Conservation (phyloP, 2,329 filamentous ascomycete species). For the Neoascochyta sp. region DNA sequence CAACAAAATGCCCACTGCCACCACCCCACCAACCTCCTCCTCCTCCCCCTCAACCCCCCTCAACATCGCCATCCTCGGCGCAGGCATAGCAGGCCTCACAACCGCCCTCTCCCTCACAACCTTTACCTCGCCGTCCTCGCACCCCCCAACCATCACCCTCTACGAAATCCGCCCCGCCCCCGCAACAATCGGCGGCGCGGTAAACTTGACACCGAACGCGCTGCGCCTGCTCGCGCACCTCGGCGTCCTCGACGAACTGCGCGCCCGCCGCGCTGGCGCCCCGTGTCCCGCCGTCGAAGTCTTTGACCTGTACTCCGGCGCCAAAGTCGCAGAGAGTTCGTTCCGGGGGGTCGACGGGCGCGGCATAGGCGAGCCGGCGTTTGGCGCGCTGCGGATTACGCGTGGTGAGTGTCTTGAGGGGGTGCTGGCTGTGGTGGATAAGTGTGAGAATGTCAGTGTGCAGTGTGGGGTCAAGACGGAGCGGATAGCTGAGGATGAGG, state of each 20-base stretch:
- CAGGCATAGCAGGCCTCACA: slow-evolving; percentile 34
- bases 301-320: slow-evolving; percentile 43
- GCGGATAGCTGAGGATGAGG: slow-evolving; percentile 41
- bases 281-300: slow-evolving; percentile 45
- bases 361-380: slow-evolving; percentile 44
- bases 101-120: slow-evolving; percentile 45
- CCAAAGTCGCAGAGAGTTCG: slow-evolving; percentile 43
- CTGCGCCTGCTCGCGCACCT: slow-evolving; percentile 54
- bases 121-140: slow-evolving; percentile 34
- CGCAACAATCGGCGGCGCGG: slow-evolving; percentile 54
- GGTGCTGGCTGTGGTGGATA: slow-evolving; percentile 40
- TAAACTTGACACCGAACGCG: slow-evolving; percentile 60
- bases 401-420: slow-evolving; percentile 44
- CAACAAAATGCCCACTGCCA: background rate
- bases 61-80: slow-evolving; percentile 30
- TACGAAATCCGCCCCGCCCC: slow-evolving; percentile 48
- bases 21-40: background rate
- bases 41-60: too few species aligned
- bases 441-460: slow-evolving; percentile 41
- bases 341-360: slow-evolving; percentile 43
- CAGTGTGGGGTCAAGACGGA: slow-evolving; percentile 44
- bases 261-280: slow-evolving; percentile 39
- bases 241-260: slow-evolving; percentile 46
- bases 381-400: slow-evolving; percentile 45
- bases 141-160: slow-evolving; percentile 42